phyloP scores from a whole-genome alignment of 805 yeast species.

The Wickerhamiella hasegawae region DNA sequence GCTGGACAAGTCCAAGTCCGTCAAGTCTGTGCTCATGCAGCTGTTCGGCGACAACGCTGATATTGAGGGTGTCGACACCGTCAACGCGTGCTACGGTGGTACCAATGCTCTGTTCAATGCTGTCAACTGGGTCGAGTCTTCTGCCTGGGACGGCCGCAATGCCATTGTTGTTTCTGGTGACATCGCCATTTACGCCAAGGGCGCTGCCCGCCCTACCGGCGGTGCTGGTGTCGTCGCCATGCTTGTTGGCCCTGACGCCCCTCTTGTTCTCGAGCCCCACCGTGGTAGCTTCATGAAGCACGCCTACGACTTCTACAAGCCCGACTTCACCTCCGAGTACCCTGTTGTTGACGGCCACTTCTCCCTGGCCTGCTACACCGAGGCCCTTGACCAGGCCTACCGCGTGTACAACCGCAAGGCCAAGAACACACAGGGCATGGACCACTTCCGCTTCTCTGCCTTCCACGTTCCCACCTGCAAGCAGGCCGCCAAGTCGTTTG shows the following conservation, averaged over 20 bases:
- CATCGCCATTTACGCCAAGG: constrained; percentile 92
- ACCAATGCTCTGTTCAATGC: constrained; percentile 89
- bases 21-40: constrained; percentile 90
- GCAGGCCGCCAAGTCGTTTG: constrained; percentile 82
- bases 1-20: constrained; percentile 91
- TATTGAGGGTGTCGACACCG: constrained; percentile 88
- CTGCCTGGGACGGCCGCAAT: constrained; percentile 95
- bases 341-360: constrained; percentile 97
- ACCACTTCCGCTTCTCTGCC: constrained; percentile 77
- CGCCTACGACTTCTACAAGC: constrained; percentile 94
- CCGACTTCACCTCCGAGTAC: constrained; percentile 89
- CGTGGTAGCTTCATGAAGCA: constrained; percentile 94
- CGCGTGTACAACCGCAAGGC: constrained; percentile 47
- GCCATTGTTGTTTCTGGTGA: constrained; percentile 96
- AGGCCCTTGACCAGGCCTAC: constrained; percentile 83
- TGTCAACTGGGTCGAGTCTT: constrained; percentile 89
- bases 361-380: constrained; percentile 84
- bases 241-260: constrained; percentile 95
- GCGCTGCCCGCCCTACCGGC: constrained; percentile 98
- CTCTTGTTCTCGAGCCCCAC: constrained; percentile 74
- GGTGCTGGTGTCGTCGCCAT: constrained; percentile 96
- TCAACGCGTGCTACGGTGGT: constrained; percentile 98
- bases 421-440: constrained; percentile 37
- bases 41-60: constrained; percentile 78
- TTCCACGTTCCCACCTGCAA: constrained; percentile 99